These are phyloP conservation scores for Cytospora piceae DNA, from an alignment of 2,329 filamentous ascomycete genomes.

Conservation along the genomic window DNA sequence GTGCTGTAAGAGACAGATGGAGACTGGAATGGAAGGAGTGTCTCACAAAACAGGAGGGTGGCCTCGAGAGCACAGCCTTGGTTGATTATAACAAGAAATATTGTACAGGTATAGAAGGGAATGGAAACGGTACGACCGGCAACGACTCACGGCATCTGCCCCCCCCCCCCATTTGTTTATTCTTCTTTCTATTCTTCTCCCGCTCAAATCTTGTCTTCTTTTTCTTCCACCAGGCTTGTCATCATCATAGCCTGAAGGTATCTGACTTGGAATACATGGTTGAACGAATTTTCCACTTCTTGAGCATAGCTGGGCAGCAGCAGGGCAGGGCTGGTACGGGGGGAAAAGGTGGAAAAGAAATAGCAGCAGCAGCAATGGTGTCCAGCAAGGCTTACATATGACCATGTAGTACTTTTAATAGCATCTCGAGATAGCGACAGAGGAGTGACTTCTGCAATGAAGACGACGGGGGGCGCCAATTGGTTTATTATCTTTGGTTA, in stretches of 20 bases:
- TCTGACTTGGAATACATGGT: constrained; percentile 5
- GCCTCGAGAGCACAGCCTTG: background rate
- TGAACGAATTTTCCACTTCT: constrained; percentile 6
- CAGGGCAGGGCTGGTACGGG: background rate
- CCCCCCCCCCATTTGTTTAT: constrained; percentile 7
- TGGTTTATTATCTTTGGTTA: background rate
- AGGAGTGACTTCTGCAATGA: constrained; percentile 15
- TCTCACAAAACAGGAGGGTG: constrained; percentile 4
- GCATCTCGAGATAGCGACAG: constrained; percentile 21
- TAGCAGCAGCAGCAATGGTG: constrained; percentile 10
- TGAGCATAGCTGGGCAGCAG: constrained; percentile 1
- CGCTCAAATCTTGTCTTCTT: constrained; percentile 7
- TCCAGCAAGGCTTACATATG: constrained; percentile 23
- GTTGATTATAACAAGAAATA: constrained; percentile 12
- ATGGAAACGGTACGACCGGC: constrained; percentile 17
- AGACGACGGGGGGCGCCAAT: constrained; percentile 4
- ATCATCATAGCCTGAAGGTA: background rate
- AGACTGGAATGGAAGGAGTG: background rate
- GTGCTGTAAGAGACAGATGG: background rate
- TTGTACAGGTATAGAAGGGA: constrained; percentile 12
- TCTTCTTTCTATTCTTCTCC: constrained; percentile 9
- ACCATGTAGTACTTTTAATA: constrained; percentile 29
- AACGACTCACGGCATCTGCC: constrained; percentile 20
- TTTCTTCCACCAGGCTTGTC: background rate
- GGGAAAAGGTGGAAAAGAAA: background rate